phyloP scores from a whole-genome alignment of 192 early-diverging fungal species.

The Geranomyces michiganensis region DNA sequence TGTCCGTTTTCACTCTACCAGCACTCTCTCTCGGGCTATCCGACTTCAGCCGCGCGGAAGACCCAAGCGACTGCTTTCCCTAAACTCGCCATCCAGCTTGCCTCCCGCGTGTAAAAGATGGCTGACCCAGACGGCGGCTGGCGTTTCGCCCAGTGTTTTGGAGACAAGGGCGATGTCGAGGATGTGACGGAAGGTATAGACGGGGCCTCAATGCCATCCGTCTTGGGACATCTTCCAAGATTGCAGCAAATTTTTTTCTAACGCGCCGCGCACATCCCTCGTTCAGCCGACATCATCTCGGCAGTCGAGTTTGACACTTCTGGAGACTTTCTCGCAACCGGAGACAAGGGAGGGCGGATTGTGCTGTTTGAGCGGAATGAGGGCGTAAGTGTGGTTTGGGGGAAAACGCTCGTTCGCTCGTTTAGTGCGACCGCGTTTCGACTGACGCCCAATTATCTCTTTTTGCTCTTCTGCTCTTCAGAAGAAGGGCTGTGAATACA shows the following conservation, averaged over 20 bases:
- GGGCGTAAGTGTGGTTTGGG: conserved; percentile 66
- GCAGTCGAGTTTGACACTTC: conserved; percentile 98
- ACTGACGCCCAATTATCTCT: not conserved
- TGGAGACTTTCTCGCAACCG: conserved; percentile 95
- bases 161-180: conserved; percentile 97
- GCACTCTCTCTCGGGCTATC: too few relatives aligned
- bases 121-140: conserved; percentile 48
- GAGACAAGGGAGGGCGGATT: conserved; percentile 95
- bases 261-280: not conserved
- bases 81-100: too few relatives aligned
- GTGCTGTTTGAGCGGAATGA: conserved; percentile 99
- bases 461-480: conserved; percentile 39
- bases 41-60: too few relatives aligned
- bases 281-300: conserved; percentile 95
- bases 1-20: too few relatives aligned
- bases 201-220: too few relatives aligned
- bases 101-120: conserved; percentile 21
- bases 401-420: not conserved
- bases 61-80: too few relatives aligned
- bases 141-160: conserved; percentile 98
- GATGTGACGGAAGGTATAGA: conserved; percentile 96
- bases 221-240: too few relatives aligned
- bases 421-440: not conserved
- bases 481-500: conserved; percentile 99
- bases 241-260: not conserved